Conservation (phyloP, 768 basidiomycete genomes). For the Paxillus rubicundulus region DNA sequence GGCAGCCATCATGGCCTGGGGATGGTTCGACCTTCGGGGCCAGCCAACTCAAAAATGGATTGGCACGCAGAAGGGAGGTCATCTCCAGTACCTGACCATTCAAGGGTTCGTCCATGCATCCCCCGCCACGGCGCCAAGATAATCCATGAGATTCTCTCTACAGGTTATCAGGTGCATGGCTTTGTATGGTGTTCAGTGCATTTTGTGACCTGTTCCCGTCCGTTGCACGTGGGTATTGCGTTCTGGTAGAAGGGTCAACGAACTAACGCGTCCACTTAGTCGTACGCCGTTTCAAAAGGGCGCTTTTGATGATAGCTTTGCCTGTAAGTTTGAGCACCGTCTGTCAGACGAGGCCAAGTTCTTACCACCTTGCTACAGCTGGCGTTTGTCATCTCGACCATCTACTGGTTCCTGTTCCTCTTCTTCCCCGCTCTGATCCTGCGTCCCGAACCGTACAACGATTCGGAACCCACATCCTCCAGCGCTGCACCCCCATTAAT, state of each 20-base stretch:
- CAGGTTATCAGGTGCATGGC: slow-evolving; percentile 36
- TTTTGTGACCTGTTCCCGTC: slow-evolving; percentile 41
- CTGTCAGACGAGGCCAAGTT: background rate
- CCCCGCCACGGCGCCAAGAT: background rate
- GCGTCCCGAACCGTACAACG: slow-evolving; percentile 10
- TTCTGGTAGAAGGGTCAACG: background rate
- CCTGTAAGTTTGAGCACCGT: slow-evolving; percentile 42
- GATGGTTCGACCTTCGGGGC: slow-evolving; percentile 22
- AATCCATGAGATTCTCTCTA: background rate
- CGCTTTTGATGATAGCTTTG: slow-evolving; percentile 59
- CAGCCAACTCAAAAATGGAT: slow-evolving; percentile 33
- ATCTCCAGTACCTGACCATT: slow-evolving; percentile 73
- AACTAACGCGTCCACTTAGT: slow-evolving; percentile 2
- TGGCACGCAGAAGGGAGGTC: slow-evolving; percentile 55
- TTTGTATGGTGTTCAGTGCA: slow-evolving; percentile 41
- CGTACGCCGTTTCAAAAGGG: slow-evolving; percentile 49
- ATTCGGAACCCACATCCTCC: background rate
- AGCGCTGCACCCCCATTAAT: slow-evolving; percentile 18
- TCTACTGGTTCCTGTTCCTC: slow-evolving; percentile 69
- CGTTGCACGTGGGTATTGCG: slow-evolving; percentile 30
- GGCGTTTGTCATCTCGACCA: slow-evolving; percentile 46
- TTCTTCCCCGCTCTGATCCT: slow-evolving; percentile 59
- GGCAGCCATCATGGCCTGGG: slow-evolving; percentile 36
- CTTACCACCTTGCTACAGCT: slow-evolving; percentile 26
- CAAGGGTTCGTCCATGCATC: slow-evolving; percentile 52